Base-by-base conservation (phyloP, 2,329 filamentous ascomycete genomes). In the Ilyonectria destructans region DNA sequence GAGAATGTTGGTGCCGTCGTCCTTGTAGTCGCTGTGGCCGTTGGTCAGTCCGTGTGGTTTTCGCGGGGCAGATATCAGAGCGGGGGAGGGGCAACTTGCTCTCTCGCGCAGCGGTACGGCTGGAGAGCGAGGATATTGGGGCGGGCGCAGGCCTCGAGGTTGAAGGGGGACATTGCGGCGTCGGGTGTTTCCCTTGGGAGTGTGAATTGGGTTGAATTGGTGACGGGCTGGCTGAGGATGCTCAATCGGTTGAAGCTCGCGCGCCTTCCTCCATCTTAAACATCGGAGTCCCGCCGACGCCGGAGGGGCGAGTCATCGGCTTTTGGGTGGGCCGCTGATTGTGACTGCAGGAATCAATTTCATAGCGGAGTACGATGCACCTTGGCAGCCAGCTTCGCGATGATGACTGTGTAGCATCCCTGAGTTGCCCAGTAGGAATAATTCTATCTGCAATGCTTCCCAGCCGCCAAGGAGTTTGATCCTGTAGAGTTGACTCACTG, bases 1-100 rank as follows among this genome's bases (percentile, higher is more conserved):
- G 59, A 99, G 91, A 77, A 98, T 91, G 78, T 98, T 98, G 67
- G 91, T 96, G 74, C 96, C 96, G 80, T 99, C 93, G 81, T 99
- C 96, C 85, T 99, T 98, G 89, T 99, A 98, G 88, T 99, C 96
- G 85, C 94, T 97, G 79, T 58, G 55, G 77, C 58, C 75, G 58
- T 52, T 48, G 57, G 68, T 62, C 45, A 71, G 69, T 62, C 12
- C 79, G 73, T 21, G 13, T 57, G 62, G 21, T 57, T 63, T 49
- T 69, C 65, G 69, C 67, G 62, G 49, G 54, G 63, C 62, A 51
- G 46, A 29, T 15, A 58, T 31, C 52, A 57, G 55, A 58, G 67
- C 62, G 58, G 65, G 67, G 61, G 63, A 66, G 57, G 67, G 70
- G 70, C 65, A 55, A 58, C 91, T 82, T 84, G 94, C 93, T 96